A percentile compares a stretch with the other conserved stretches of the same genome.
These are phyloP conservation scores for Ceratonia siliqua DNA, from an alignment of 306 rosid genomes.

Conservation along the genomic window DNA sequence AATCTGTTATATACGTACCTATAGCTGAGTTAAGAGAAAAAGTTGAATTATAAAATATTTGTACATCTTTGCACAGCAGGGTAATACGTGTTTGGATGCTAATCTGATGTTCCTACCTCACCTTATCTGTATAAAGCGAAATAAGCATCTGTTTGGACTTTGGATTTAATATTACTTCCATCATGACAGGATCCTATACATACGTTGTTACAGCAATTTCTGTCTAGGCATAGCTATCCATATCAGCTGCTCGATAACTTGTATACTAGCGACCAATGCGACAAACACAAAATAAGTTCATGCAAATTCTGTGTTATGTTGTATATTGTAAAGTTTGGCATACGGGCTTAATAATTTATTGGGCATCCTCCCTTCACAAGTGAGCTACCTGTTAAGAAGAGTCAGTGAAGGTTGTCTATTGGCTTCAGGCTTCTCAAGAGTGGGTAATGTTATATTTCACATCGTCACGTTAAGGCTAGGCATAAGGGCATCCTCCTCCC, in stretches of 20 bases:
- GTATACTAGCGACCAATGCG: too few relatives aligned
- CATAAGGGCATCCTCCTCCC: too few relatives aligned
- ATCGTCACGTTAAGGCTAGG: too few relatives aligned
- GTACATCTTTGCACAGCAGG: constrained; percentile 6
- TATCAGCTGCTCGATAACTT: background rate
- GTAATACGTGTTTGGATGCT: constrained; percentile 23
- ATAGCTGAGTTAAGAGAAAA: constrained; percentile 75
- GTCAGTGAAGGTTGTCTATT: too few relatives aligned
- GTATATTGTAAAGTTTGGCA: too few relatives aligned
- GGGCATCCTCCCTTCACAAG: too few relatives aligned
- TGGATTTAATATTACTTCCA: background rate
- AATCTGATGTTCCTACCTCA: constrained; percentile 11
- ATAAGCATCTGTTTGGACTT: constrained; percentile 11
- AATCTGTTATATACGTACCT: constrained; percentile 70
- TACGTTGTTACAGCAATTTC: background rate
- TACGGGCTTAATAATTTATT: too few relatives aligned
- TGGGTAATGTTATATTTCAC: too few relatives aligned
- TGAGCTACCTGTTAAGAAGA: too few relatives aligned
- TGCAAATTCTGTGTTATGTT: too few relatives aligned
- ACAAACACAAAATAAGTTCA: too few relatives aligned
- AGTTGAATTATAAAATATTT: constrained; percentile 37
- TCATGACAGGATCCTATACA: background rate
- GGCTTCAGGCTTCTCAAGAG: too few relatives aligned
- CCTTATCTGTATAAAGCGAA: constrained; percentile 29
- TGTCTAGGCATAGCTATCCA: background rate